A percentile compares a stretch with the other conserved stretches of the same genome.
Conservation (phyloP, 768 basidiomycete species). For the Kwoniella sp. region DNA sequence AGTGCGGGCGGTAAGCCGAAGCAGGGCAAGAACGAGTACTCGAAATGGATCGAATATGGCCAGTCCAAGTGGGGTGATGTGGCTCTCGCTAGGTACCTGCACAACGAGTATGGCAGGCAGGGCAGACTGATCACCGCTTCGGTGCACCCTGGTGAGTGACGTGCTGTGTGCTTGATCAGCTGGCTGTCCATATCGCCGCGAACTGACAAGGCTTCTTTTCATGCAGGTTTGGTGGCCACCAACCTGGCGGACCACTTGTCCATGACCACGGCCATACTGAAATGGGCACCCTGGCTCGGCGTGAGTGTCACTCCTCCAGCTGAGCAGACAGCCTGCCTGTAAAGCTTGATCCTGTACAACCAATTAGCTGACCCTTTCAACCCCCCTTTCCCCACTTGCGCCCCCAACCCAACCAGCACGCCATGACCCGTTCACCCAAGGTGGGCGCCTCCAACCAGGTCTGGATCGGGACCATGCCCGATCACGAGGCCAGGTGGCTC, state of each 20-base stretch:
- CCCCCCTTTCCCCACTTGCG: no score
- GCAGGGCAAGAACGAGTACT: constrained; percentile 17
- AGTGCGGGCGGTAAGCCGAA: neutral
- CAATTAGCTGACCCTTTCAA: neutral
- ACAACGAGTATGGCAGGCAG: constrained; percentile 26
- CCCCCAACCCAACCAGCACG: no score
- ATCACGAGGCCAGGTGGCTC: constrained; percentile 17
- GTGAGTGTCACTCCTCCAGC: constrained; percentile 16
- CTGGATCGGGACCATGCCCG: constrained; percentile 34
- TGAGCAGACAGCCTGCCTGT: neutral
- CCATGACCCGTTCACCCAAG: constrained; percentile 16
- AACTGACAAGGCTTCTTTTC: neutral
- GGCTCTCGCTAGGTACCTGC: constrained; percentile 31
- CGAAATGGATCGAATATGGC: constrained; percentile 39
- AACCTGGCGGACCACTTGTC: constrained; percentile 26
- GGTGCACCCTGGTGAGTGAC: constrained; percentile 38
- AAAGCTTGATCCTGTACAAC: neutral
- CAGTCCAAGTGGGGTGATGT: constrained; percentile 44
- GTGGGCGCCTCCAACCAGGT: constrained; percentile 37
- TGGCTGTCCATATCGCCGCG: no score
- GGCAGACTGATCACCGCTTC: constrained; percentile 34
- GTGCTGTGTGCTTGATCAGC: no score
- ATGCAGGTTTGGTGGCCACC: constrained; percentile 36
- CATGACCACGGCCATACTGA: constrained; percentile 7
- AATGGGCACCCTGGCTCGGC: constrained; percentile 20